Conservation (phyloP, 106 monocot species). For the Dioscorea alata region DNA sequence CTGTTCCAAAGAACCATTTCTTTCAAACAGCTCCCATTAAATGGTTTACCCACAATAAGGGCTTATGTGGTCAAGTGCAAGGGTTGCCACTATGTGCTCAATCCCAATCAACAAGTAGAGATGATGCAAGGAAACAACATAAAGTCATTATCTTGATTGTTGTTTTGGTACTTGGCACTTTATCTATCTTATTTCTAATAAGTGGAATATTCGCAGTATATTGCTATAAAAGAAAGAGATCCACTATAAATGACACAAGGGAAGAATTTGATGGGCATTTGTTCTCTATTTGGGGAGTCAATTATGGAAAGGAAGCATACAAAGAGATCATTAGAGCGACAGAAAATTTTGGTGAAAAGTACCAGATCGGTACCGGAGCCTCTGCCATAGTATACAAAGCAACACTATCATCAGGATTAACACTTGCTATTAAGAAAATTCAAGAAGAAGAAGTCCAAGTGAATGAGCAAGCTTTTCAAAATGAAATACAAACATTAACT, state of each 20-base stretch:
- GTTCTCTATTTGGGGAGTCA: conserved; percentile 3
- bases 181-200: not conserved
- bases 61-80: conserved; percentile 18
- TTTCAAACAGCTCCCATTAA: conserved; percentile 8
- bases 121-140: not conserved
- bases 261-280: conserved; percentile 3
- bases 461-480: conserved; percentile 12
- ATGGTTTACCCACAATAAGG: conserved; percentile 19
- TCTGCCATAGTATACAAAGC: conserved; percentile 20
- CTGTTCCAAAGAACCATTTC: conserved; percentile 6
- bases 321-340: conserved; percentile 17
- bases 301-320: conserved; percentile 8
- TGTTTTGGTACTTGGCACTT: not conserved
- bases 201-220: not conserved
- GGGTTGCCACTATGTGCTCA: conserved; percentile 10
- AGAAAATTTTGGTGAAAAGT: conserved; percentile 22
- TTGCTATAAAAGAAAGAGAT: not conserved
- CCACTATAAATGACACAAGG: not conserved
- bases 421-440: conserved; percentile 25
- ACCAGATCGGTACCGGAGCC: conserved; percentile 20
- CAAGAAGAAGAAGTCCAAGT: conserved; percentile 2
- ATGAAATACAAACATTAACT: conserved; percentile 13
- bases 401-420: conserved; percentile 2
- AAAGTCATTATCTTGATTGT: not conserved
- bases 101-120: not conserved